Evolutionary conservation across 139 green algal species (phyloP).

Genomic region (Ettlia oleoabundans): DNA sequence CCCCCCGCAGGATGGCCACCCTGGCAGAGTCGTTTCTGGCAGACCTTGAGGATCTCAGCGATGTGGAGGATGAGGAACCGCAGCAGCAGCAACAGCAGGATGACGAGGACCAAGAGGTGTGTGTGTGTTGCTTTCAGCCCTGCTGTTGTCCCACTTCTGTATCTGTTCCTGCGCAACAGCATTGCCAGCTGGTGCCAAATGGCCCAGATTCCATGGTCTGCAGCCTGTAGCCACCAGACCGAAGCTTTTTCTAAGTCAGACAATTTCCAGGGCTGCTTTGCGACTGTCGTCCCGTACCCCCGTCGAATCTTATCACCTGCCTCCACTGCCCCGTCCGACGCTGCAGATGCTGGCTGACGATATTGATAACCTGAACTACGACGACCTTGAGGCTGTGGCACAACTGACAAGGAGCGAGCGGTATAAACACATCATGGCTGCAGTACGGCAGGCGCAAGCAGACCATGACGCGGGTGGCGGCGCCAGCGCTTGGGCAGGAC

Average conservation of each 20-base stretch:
- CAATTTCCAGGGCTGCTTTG: too few relatives aligned
- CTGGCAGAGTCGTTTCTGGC: constrained; percentile 95
- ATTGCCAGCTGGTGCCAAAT: too few relatives aligned
- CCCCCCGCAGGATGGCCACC: constrained; percentile 56
- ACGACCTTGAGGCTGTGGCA: constrained; percentile 74
- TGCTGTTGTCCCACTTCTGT: too few relatives aligned
- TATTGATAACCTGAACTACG: constrained; percentile 77
- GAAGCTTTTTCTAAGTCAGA: too few relatives aligned
- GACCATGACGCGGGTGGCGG: neutral
- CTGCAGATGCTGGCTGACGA: constrained; percentile 56
- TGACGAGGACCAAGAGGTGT: constrained; percentile 42
- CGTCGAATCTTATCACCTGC: too few relatives aligned
- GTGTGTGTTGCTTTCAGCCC: neutral
- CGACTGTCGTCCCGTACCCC: too few relatives aligned
- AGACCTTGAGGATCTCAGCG: constrained; percentile 94
- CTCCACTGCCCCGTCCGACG: too few relatives aligned
- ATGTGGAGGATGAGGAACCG: constrained; percentile 69
- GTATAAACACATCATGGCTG: constrained; percentile 62
- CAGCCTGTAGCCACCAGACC: too few relatives aligned
- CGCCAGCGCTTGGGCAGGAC: constrained; percentile 42
- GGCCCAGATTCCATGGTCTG: too few relatives aligned
- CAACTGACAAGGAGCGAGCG: constrained; percentile 63
- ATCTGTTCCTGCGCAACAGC: neutral
- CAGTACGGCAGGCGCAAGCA: constrained; percentile 40
- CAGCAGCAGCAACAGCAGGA: constrained; percentile 51